Evolutionary conservation across 2,329 filamentous ascomycete species (phyloP).

Genomic region (Talaromyces rugulosus): DNA sequence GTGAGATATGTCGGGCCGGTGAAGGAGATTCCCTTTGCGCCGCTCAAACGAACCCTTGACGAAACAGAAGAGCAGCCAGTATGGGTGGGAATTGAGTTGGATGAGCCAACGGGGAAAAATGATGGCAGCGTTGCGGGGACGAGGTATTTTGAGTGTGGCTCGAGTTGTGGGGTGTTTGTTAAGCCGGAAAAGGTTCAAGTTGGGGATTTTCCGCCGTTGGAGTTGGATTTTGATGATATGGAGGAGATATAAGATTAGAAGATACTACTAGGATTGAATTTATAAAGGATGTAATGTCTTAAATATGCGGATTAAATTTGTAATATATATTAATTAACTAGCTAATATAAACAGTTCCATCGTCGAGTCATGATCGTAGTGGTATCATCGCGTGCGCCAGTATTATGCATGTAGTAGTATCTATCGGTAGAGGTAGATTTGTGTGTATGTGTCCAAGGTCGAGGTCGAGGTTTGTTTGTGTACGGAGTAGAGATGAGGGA

Average conservation of each 20-base stretch:
- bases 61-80: constrained; percentile 23
- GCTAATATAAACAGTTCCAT: no score
- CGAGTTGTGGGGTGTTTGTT: constrained; percentile 55
- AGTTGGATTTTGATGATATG: constrained; percentile 49
- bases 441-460: no score
- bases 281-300: no score
- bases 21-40: constrained; percentile 34
- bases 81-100: constrained; percentile 59
- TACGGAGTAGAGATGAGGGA: neutral
- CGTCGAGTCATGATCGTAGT: no score
- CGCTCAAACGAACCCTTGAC: constrained; percentile 15
- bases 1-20: constrained; percentile 41
- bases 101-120: constrained; percentile 64
- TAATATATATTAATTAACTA: no score
- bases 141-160: constrained; percentile 52
- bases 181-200: constrained; percentile 60
- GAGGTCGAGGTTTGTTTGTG: no score
- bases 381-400: no score
- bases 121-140: constrained; percentile 51
- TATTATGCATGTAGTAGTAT: no score
- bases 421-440: no score
- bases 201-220: constrained; percentile 54
- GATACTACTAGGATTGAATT: neutral
- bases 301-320: no score
- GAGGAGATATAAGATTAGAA: constrained; percentile 58